These are phyloP conservation scores for Obba rivulosa DNA, from an alignment of 768 basidiomycete genomes.

Conservation along the genomic window DNA sequence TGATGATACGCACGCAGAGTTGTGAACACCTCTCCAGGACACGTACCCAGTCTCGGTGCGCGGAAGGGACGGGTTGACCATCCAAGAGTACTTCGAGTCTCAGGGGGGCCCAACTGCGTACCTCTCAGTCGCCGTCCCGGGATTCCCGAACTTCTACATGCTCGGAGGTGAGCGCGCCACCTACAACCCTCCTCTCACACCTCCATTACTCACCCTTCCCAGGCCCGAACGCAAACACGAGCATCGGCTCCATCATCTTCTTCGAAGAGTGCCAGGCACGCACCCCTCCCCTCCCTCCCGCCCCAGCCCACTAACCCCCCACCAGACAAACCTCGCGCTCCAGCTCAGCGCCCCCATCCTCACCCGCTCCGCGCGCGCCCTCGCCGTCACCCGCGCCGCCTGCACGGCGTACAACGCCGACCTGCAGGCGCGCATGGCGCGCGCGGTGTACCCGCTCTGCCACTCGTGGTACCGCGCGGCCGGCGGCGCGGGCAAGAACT, in stretches of 20 bases:
- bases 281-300: no score
- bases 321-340: constrained; percentile 12
- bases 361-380: constrained; percentile 10
- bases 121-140: constrained; percentile 50
- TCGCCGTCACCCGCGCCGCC: constrained; percentile 8
- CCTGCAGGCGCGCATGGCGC: constrained; percentile 8
- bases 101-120: constrained; percentile 47
- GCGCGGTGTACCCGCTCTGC: constrained; percentile 3
- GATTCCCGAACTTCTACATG: constrained; percentile 64
- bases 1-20: neutral
- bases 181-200: neutral
- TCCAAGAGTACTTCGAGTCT: constrained; percentile 23
- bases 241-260: constrained; percentile 19
- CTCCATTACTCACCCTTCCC: neutral
- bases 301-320: no score
- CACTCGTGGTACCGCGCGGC: constrained; percentile 9
- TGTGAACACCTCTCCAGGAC: constrained; percentile 1
- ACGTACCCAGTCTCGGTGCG: constrained; percentile 9
- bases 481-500: constrained; percentile 8
- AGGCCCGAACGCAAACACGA: constrained; percentile 19
- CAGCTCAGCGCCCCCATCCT: constrained; percentile 12
- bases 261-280: constrained; percentile 9
- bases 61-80: constrained; percentile 18
- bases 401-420: constrained; percentile 25
- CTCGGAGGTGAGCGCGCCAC: constrained; percentile 20